Percentiles rank a stretch among this genome's conserved stretches.
phyloP scores from a whole-genome alignment of 768 basidiomycete genomes.

The Suillus lakei region DNA sequence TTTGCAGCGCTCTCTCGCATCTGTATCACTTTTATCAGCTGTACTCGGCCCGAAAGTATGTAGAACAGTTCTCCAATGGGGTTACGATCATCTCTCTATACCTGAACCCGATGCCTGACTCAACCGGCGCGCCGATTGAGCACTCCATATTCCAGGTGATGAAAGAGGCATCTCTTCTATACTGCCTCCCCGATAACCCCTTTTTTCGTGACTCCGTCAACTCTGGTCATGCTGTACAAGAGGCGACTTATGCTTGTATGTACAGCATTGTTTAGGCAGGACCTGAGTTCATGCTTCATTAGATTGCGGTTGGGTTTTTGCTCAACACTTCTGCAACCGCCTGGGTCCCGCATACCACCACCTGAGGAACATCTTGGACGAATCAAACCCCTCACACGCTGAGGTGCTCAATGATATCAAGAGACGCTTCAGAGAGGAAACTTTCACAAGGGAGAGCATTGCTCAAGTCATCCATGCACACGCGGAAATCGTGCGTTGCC shows the following conservation, averaged over 20 bases:
- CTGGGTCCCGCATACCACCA: conserved; percentile 91
- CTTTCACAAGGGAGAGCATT: conserved; percentile 95
- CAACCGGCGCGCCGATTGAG: conserved; percentile 88
- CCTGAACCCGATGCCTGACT: conserved; percentile 86
- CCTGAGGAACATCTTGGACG: conserved; percentile 87
- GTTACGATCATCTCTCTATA: conserved; percentile 95
- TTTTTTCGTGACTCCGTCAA: conserved; percentile 66
- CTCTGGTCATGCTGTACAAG: conserved; percentile 86
- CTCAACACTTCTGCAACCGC: conserved; percentile 97
- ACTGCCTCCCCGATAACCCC: conserved; percentile 91
- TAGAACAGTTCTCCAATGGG: conserved; percentile 98
- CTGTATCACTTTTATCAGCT: conserved; percentile 97
- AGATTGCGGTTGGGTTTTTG: conserved; percentile 98
- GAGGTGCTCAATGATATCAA: conserved; percentile 96
- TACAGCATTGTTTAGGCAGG: conserved; percentile 8
- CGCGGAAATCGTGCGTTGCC: conserved; percentile 76
- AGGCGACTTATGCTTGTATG: conserved; percentile 92
- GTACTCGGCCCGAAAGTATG: conserved; percentile 97
- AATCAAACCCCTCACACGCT: conserved; percentile 86
- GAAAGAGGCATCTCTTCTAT: conserved; percentile 95
- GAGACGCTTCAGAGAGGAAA: conserved; percentile 95
- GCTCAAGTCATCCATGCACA: conserved; percentile 85
- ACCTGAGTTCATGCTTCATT: conserved; percentile 15
- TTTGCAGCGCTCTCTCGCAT: conserved; percentile 81
- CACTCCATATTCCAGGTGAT: conserved; percentile 97